A percentile compares a stretch with the other conserved stretches of the same genome.
Evolutionary conservation across 306 rosid genomes (phyloP).

Genomic region (Cucurbita maxima): DNA sequence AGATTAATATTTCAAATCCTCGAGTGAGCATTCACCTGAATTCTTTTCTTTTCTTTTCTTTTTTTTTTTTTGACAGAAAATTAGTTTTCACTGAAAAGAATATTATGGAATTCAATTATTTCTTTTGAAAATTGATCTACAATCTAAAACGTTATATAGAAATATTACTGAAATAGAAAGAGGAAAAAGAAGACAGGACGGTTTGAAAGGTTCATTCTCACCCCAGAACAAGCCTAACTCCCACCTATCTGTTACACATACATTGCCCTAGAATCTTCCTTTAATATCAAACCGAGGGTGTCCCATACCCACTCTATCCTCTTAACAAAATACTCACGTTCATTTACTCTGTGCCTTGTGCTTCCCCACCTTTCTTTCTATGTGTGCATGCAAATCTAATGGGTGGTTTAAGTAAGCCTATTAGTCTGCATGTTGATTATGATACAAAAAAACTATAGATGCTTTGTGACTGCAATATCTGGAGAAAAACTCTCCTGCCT

Average conservation of each 20-base stretch:
- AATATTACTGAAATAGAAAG: neutral
- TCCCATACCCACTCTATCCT: neutral
- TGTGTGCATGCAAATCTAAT: neutral
- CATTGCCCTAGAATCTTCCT: neutral
- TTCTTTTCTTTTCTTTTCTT: neutral
- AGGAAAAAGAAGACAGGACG: neutral
- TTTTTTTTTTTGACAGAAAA: neutral
- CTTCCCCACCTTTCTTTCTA: neutral
- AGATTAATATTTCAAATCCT: conserved; percentile 85
- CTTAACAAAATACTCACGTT: neutral
- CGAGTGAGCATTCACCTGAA: conserved; percentile 55
- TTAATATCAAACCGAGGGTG: neutral
- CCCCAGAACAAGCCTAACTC: neutral
- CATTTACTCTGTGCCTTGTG: neutral
- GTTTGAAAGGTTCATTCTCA: neutral
- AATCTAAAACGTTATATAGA: neutral
- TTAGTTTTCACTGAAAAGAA: neutral
- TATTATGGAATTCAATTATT: neutral
- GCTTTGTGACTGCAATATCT: neutral
- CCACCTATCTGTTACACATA: neutral
- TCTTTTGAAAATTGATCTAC: neutral
- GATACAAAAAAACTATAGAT: neutral
- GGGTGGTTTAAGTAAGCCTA: neutral
- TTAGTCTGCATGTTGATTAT: neutral
- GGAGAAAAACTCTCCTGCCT: neutral